Percentiles rank a stretch among this genome's conserved stretches.
Conservation (phyloP, 345 rosid species). For the Hibiscus mutabilis region DNA sequence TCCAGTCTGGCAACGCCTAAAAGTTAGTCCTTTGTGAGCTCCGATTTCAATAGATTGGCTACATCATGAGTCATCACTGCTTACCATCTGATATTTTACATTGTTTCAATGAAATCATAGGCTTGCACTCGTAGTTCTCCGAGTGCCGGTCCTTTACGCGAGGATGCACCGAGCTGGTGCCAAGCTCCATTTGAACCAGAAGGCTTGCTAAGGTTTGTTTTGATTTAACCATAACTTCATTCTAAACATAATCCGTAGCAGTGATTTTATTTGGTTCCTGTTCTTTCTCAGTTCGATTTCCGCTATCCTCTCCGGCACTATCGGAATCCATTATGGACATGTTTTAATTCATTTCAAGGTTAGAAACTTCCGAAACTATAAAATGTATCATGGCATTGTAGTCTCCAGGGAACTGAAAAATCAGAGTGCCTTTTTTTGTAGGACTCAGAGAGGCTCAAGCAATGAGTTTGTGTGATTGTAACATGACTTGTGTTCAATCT, state of each 20-base stretch:
- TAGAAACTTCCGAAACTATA: slow-evolving; percentile 5
- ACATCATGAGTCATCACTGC: not conserved
- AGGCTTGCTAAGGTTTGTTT: slow-evolving; percentile 50
- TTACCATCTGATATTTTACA: not conserved
- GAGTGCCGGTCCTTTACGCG: slow-evolving; percentile 32
- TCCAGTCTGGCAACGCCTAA: slow-evolving; percentile 57
- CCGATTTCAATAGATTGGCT: not conserved
- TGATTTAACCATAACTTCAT: not conserved
- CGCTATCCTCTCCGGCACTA: slow-evolving; percentile 54
- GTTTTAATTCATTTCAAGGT: slow-evolving; percentile 68
- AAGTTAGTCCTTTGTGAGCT: slow-evolving; percentile 22
- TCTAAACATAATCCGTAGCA: not conserved
- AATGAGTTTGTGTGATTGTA: no score
- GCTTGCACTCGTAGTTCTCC: slow-evolving; percentile 58
- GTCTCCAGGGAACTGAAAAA: not conserved
- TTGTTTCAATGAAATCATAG: slow-evolving; percentile 20
- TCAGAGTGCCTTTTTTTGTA: slow-evolving; percentile 9
- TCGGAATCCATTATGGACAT: slow-evolving; percentile 63
- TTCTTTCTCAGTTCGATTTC: slow-evolving; percentile 22
- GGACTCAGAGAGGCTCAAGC: slow-evolving; percentile 58
- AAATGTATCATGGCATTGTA: not conserved
- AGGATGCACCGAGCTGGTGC: slow-evolving; percentile 55
- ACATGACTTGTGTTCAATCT: no score
- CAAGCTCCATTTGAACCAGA: slow-evolving; percentile 62
- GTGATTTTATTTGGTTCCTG: not conserved